Percentiles rank a stretch among this genome's conserved stretches.
Evolutionary conservation across 148 eudicot genomes (phyloP).

Genomic region (Rhododendron ovatum): DNA sequence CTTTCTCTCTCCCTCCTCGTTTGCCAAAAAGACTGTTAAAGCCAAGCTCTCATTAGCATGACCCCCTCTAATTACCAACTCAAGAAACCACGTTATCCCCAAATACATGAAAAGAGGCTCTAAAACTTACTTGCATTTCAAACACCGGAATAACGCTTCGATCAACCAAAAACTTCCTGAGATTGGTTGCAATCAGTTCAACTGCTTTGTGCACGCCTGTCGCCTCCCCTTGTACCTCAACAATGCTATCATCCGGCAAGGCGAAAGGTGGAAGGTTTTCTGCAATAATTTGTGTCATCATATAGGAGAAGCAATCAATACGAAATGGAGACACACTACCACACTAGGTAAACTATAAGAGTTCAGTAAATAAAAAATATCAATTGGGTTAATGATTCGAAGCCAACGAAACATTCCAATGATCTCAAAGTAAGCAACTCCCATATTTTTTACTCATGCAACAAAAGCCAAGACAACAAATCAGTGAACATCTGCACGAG

Average conservation of each 20-base stretch:
- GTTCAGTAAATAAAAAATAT: neutral
- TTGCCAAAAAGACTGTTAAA: neutral
- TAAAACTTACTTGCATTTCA: slow-evolving; percentile 40
- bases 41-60: neutral
- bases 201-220: slow-evolving; percentile 41
- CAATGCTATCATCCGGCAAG: slow-evolving; percentile 42
- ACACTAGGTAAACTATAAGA: neutral
- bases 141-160: slow-evolving; percentile 40
- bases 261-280: slow-evolving; percentile 52
- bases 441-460: neutral
- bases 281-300: slow-evolving; percentile 18
- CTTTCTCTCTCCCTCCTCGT: neutral
- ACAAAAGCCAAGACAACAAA: neutral
- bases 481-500: neutral
- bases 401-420: neutral
- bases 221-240: slow-evolving; percentile 48
- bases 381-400: neutral
- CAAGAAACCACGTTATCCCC: neutral
- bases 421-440: neutral
- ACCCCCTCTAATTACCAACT: neutral
- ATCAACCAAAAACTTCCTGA: slow-evolving; percentile 54
- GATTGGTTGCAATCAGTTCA: slow-evolving; percentile 49
- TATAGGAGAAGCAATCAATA: neutral
- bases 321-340: neutral
- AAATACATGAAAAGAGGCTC: neutral